Conservation (phyloP, 2,329 filamentous ascomycete species). For the Fusarium bactridioides region DNA sequence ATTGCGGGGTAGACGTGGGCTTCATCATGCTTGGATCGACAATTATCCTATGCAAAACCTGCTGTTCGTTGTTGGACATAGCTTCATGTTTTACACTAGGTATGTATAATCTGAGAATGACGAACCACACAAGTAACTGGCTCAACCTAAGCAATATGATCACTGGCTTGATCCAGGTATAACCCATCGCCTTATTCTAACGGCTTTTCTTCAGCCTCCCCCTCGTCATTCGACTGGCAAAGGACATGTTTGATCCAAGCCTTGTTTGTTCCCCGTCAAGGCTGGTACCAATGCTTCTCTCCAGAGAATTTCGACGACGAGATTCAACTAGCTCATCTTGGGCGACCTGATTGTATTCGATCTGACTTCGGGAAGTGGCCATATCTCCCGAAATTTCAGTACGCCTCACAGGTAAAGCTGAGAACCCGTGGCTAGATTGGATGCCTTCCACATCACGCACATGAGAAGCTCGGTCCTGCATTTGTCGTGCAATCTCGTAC, state of each 20-base stretch:
- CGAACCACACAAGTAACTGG: not conserved
- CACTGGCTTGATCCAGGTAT: not conserved
- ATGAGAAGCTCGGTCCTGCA: constrained; percentile 3
- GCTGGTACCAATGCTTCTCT: not conserved
- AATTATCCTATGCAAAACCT: not conserved
- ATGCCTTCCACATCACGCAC: not conserved
- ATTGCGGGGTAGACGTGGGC: constrained; percentile 35
- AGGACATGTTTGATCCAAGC: constrained; percentile 13
- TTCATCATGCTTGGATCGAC: constrained; percentile 9
- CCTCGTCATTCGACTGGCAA: constrained; percentile 31
- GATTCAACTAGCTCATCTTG: not conserved
- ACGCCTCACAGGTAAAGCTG: constrained; percentile 7
- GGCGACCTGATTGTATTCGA: constrained; percentile 1
- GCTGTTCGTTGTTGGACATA: constrained; percentile 19
- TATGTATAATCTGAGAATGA: not conserved
- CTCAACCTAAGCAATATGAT: not conserved
- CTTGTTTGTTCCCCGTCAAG: not conserved
- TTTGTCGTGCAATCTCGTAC: constrained; percentile 68
- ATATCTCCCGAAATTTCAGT: not conserved
- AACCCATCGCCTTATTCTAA: not conserved
- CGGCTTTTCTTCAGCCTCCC: not conserved
- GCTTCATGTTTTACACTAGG: constrained; percentile 15
- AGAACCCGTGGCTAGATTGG: not conserved
- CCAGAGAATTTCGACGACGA: not conserved
- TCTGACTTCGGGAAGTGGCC: not conserved